Base-by-base conservation (phyloP, 75 land plant species). In the Picea sitchensis region DNA sequence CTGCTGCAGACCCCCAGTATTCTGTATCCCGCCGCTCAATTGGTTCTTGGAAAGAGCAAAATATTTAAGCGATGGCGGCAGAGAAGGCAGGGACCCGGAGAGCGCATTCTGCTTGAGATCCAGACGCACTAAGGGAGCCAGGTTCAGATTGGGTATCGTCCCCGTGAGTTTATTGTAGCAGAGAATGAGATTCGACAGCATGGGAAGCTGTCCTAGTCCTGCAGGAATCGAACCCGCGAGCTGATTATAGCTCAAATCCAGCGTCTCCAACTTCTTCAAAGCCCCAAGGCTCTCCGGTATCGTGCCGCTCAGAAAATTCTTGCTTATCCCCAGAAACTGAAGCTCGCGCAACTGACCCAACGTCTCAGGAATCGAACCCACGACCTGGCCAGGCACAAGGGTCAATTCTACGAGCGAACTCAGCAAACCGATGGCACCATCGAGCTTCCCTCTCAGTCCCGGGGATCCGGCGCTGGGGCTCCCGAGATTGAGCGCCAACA, bases 141-240 rank as follows among this genome's bases (percentile, higher is more conserved):
- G 75, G 34, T 26, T 17, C 23, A 91, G 82, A 1, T 76, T 41
- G 0, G 97, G 93, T 26, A 94, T 58, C 18, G 83, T 21, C 17
- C 97, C 95, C 17, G 85, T 79, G 20, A 94, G 85, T 47, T 77
- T 81, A 80, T 94, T 94, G 75, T 86, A 91, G 73, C 82, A 78
- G 79, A 94, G 82, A 30, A 85, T 84, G 72, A 94, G 82, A 54
- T 84, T 87, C 57, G 78, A 17, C 31, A 94, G 81, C n/a, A 54
- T 62, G 23, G 91, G 86, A 21, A 88, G 38, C 1, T 79, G 61
- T 14, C 88, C 85, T 36, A 87, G 15, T 1, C 81, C 65, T 0
- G 68, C 36, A 3, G 94, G 96, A 61, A 94, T 87, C 17, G 14
- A 17, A 18, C 90, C 89, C 47, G 76, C 32, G 67, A 94, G 79